phyloP scores from a whole-genome alignment of 805 yeast genomes.

The Cyberlindnera xylosilytica region DNA sequence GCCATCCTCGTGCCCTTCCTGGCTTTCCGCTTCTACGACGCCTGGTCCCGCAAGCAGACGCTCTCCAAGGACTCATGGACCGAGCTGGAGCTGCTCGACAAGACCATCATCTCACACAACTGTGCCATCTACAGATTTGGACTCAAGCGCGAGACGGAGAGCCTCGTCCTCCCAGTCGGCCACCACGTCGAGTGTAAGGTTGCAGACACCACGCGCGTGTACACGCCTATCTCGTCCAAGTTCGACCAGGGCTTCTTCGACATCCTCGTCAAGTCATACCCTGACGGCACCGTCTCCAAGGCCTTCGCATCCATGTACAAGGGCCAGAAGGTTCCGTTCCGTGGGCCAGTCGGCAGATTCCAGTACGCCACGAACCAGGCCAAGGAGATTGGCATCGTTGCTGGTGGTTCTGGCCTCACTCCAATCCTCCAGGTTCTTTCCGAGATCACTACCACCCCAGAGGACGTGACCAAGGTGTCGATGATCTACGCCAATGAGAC shows the following conservation, averaged over 20 bases:
- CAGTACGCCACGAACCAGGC: conserved; percentile 57
- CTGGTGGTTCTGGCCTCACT: conserved; percentile 89
- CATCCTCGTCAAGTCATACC: conserved; percentile 71
- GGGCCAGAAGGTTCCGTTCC: conserved; percentile 66
- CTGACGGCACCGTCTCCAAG: conserved; percentile 66
- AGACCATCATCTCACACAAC: conserved; percentile 68
- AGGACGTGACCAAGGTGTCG: conserved; percentile 57
- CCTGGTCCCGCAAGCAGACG: conserved; percentile 39
- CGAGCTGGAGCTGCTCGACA: conserved; percentile 66
- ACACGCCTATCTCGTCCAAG: conserved; percentile 72
- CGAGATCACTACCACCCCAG: conserved; percentile 64
- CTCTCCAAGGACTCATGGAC: conserved; percentile 53
- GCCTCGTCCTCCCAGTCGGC: conserved; percentile 67
- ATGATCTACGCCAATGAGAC: conserved; percentile 73
- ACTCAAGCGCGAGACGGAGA: conserved; percentile 56
- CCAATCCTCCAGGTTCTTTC: conserved; percentile 83
- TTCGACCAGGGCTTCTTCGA: conserved; percentile 74
- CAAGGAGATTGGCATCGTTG: conserved; percentile 62
- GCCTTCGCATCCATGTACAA: conserved; percentile 59
- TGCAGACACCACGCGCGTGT: conserved; percentile 51
- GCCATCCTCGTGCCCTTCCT: conserved; percentile 38
- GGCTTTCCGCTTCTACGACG: conserved; percentile 33
- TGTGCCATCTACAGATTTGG: conserved; percentile 72
- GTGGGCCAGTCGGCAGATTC: conserved; percentile 80
- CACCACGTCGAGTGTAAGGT: conserved; percentile 65